phyloP scores from a whole-genome alignment of 169 alveolate species.

The Cryptosporidium bovis region DNA sequence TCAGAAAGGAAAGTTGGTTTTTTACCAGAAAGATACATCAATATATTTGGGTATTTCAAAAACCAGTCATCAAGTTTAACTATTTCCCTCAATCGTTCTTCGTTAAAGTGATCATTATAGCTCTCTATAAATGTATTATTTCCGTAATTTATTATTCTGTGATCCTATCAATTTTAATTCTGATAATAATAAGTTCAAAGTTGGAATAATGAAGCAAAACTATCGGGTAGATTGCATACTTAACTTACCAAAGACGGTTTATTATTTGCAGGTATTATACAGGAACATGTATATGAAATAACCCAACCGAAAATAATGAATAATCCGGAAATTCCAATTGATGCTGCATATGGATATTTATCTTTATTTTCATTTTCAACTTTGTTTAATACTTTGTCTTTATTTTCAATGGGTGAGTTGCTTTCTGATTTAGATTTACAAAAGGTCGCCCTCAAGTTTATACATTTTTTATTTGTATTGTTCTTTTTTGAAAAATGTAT shows the following conservation, averaged over 20 bases:
- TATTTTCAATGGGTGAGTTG: neutral
- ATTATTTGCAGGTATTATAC: slow-evolving; percentile 23
- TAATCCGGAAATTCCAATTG: slow-evolving; percentile 57
- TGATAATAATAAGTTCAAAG: neutral
- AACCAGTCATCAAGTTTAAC: slow-evolving; percentile 51
- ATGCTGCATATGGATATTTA: slow-evolving; percentile 71
- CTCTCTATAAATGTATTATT: slow-evolving; percentile 18
- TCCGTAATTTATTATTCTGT: neutral
- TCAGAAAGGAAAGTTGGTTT: slow-evolving; percentile 36
- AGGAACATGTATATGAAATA: slow-evolving; percentile 45
- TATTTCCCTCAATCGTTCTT: slow-evolving; percentile 21
- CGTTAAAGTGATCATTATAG: neutral
- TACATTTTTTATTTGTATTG: slow-evolving; percentile 18
- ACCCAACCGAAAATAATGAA: slow-evolving; percentile 58
- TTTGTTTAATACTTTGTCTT: neutral
- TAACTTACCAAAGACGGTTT: slow-evolving; percentile 46
- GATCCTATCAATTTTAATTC: slow-evolving; percentile 8
- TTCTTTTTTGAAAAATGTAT: slow-evolving; percentile 64
- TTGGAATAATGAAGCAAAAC: neutral
- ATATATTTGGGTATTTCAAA: slow-evolving; percentile 18
- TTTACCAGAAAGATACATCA: slow-evolving; percentile 22
- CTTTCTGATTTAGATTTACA: neutral
- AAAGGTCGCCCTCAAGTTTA: neutral
- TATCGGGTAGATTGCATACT: neutral
- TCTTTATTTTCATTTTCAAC: slow-evolving; percentile 30